Conservation (phyloP, 2,329 filamentous ascomycete species). For the Atkinsonella hypoxylon region DNA sequence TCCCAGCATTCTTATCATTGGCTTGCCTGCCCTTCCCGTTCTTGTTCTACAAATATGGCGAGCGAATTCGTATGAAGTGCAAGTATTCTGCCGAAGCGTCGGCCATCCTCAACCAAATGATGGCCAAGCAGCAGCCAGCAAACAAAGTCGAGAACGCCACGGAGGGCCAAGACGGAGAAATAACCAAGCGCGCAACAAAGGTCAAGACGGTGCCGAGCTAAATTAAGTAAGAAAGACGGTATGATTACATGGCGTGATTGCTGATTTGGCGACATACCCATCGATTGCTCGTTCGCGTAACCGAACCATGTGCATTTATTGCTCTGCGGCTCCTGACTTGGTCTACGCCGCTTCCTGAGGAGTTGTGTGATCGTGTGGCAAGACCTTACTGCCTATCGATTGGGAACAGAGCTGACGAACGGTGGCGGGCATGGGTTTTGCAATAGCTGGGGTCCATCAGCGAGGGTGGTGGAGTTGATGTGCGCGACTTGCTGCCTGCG, state of each 20-base stretch:
- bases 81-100: conserved; percentile 59
- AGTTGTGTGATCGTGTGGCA: too few species aligned
- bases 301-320: neutral
- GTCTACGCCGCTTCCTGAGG: too few species aligned
- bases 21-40: conserved; percentile 64
- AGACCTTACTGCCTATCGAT: too few species aligned
- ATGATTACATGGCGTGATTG: neutral
- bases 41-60: conserved; percentile 63
- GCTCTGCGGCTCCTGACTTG: too few species aligned
- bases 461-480: too few species aligned
- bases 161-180: conserved; percentile 54
- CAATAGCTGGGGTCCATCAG: too few species aligned
- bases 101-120: conserved; percentile 39
- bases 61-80: conserved; percentile 50
- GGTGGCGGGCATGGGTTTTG: too few species aligned
- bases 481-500: too few species aligned
- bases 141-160: conserved; percentile 17
- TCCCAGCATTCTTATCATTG: conserved; percentile 64
- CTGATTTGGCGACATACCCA: neutral
- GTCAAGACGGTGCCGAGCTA: neutral
- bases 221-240: neutral
- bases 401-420: too few species aligned
- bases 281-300: neutral
- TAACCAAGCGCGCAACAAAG: neutral
- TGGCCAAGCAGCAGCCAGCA: conserved; percentile 17